Evolutionary conservation across 1,284 basidiomycete species (phyloP).

Genomic region (Mycosarcoma maydis): DNA sequence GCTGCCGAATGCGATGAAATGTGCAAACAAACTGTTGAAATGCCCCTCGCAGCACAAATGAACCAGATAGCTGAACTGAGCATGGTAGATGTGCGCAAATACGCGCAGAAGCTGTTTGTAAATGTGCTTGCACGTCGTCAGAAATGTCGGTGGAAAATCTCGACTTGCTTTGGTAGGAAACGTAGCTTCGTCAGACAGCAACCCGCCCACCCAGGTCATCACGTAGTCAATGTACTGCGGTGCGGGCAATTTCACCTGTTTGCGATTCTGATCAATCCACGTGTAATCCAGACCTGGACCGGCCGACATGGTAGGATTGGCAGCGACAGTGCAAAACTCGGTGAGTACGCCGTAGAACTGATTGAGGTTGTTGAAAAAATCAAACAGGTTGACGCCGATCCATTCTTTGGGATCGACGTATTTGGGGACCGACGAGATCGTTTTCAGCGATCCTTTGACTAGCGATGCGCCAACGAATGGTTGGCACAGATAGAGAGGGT

Average conservation of each 20-base stretch:
- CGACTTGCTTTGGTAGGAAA: slow-evolving; percentile 97
- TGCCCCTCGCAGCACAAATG: slow-evolving; percentile 95
- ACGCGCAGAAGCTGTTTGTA: slow-evolving; percentile 96
- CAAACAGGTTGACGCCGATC: slow-evolving; percentile 86
- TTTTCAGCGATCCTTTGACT: slow-evolving; percentile 98
- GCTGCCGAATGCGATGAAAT: slow-evolving; percentile 87
- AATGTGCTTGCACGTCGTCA: slow-evolving; percentile 91
- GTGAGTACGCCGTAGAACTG: slow-evolving; percentile 95
- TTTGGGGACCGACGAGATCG: slow-evolving; percentile 95
- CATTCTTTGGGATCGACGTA: slow-evolving; percentile 77
- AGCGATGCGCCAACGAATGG: slow-evolving; percentile 92
- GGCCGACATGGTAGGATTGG: slow-evolving; percentile 92
- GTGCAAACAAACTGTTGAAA: slow-evolving; percentile 97
- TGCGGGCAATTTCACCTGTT: slow-evolving; percentile 90
- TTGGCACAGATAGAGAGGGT: slow-evolving; percentile 65
- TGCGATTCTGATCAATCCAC: slow-evolving; percentile 87
- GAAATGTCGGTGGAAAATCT: slow-evolving; percentile 88
- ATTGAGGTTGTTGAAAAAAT: slow-evolving; percentile 88
- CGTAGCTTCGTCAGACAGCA: slow-evolving; percentile 87
- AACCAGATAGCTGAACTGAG: slow-evolving; percentile 88
- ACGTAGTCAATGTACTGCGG: slow-evolving; percentile 99
- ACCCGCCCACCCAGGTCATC: slow-evolving; percentile 96
- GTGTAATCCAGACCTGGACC: slow-evolving; percentile 93
- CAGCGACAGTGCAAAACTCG: slow-evolving; percentile 89
- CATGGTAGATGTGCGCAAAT: slow-evolving; percentile 97